Evolutionary conservation across 768 basidiomycete species (phyloP).

Genomic region (Phanerodontia chrysosporium): DNA sequence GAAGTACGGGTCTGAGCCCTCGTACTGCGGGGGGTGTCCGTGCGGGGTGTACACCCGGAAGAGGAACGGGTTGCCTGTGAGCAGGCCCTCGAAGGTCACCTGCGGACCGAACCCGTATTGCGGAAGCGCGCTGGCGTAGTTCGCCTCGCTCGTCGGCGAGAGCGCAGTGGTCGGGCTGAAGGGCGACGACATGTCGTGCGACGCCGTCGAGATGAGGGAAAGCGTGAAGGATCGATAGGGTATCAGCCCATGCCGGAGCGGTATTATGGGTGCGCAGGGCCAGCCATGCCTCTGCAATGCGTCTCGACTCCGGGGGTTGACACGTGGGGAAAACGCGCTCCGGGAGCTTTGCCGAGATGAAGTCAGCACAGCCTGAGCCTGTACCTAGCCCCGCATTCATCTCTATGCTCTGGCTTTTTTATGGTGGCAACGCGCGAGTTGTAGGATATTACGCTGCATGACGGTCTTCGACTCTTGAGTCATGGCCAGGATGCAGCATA

Average conservation of each 20-base stretch:
- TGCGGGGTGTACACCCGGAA: constrained; percentile 81
- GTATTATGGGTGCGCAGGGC: neutral
- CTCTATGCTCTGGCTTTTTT: too few species aligned
- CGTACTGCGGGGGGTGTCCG: constrained; percentile 46
- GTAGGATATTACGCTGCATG: too few species aligned
- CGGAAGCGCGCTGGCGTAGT: constrained; percentile 37
- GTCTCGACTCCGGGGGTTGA: neutral
- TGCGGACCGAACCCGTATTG: constrained; percentile 72
- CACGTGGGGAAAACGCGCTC: constrained; percentile 9
- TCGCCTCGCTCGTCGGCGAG: constrained; percentile 1
- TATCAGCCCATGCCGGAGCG: neutral
- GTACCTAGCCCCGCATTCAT: neutral
- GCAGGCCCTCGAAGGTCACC: constrained; percentile 55
- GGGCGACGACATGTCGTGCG: constrained; percentile 2
- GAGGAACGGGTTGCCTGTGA: constrained; percentile 65
- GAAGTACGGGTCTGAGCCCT: constrained; percentile 59
- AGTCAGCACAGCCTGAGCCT: neutral
- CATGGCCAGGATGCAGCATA: too few species aligned
- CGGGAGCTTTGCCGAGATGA: neutral
- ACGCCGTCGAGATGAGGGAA: neutral
- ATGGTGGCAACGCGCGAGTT: too few species aligned
- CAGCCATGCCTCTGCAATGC: constrained; percentile 8
- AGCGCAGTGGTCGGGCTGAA: neutral
- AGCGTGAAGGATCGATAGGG: neutral
- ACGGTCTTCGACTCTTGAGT: too few species aligned